A percentile compares a stretch with the other conserved stretches of the same genome.
These are phyloP conservation scores for Teratosphaeria epicoccoides DNA, from an alignment of 2,329 filamentous ascomycete species.

Conservation along the genomic window DNA sequence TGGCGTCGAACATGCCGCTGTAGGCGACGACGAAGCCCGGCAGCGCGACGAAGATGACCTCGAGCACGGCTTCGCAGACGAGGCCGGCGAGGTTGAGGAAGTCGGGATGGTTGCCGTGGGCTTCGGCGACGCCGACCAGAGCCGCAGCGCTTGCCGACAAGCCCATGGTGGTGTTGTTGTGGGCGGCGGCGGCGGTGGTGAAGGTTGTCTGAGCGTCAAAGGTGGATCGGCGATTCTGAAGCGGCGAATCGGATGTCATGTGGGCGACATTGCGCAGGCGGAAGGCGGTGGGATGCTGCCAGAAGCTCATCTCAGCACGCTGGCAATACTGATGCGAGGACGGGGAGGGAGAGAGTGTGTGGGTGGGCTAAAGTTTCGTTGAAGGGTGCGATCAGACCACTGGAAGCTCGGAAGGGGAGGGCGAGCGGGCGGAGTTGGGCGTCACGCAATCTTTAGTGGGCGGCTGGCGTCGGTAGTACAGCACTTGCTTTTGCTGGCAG, in stretches of 20 bases:
- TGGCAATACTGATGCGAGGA: neutral
- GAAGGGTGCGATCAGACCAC: too few relatives aligned
- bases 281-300: slow-evolving; percentile 40
- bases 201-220: slow-evolving; percentile 17
- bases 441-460: neutral
- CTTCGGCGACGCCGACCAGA: neutral
- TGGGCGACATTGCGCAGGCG: slow-evolving; percentile 21
- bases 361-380: neutral
- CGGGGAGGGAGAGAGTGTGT: neutral
- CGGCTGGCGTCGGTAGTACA: too few relatives aligned
- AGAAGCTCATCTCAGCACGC: slow-evolving; percentile 30
- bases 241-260: slow-evolving; percentile 22
- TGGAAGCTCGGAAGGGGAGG: too few relatives aligned
- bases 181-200: slow-evolving; percentile 21
- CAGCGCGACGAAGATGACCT: slow-evolving; percentile 88
- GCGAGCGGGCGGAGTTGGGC: too few relatives aligned
- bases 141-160: slow-evolving; percentile 7
- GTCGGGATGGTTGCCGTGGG: slow-evolving; percentile 44
- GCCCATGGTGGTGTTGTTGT: slow-evolving; percentile 21
- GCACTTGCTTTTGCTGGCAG: too few relatives aligned
- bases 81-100: slow-evolving; percentile 62
- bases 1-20: slow-evolving; percentile 85
- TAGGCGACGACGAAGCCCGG: slow-evolving; percentile 88
- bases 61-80: slow-evolving; percentile 88
- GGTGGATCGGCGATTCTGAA: neutral